Base-by-base conservation (phyloP, 1,284 basidiomycete genomes). In the Heterobasidion irregulare region DNA sequence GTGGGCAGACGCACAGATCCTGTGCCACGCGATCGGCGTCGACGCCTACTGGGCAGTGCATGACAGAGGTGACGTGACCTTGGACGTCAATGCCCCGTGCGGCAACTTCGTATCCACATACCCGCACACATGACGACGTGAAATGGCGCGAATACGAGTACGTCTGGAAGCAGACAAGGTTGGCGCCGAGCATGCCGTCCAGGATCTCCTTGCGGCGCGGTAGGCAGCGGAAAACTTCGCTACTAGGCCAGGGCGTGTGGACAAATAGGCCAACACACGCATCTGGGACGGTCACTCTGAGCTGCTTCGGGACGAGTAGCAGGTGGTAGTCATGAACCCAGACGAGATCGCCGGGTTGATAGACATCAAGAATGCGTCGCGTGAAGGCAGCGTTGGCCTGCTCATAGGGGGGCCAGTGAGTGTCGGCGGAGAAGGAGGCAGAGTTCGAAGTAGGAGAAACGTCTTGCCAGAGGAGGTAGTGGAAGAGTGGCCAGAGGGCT, bases 121-220 rank as follows among this genome's bases (percentile, higher is more conserved):
- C 95, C 32, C 96, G 88, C 58, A 98, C 89, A 70, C 96, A 98
- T 2, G 92, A 92, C 7, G 92, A 95, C 44, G 87, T 84, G 72
- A 98, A 98, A 73, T 98, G 96, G 32, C 96, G 85, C 13, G 92
- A 89, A 75, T 99, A 99, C 15, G 94, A 95, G 72, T 98, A 98
- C 0, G 96, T 97, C 80, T 94, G 93, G 87, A 98, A 98, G 71
- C 92, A 94, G 41, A 98, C 86, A 44, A 98, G 80, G 72, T 98
- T 96, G 53, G 96, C 94, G 46, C 95, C 95, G 49, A 99, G 86
- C 93, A 99, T 98, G 47, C 96, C 97, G 62, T 98, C 94, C 41
- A 99, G 79, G 58, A 99, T 92, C 71, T 98, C 94, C 64, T 89
- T 89, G 52, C 96, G 83, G 56, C 85, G 84, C 4, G 94, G 94